Evolutionary conservation across 371 early-diverging fungal genomes (phyloP), one percentile per base, ranked within the genome.

Genomic region (Chytridiales sp.): DNA sequence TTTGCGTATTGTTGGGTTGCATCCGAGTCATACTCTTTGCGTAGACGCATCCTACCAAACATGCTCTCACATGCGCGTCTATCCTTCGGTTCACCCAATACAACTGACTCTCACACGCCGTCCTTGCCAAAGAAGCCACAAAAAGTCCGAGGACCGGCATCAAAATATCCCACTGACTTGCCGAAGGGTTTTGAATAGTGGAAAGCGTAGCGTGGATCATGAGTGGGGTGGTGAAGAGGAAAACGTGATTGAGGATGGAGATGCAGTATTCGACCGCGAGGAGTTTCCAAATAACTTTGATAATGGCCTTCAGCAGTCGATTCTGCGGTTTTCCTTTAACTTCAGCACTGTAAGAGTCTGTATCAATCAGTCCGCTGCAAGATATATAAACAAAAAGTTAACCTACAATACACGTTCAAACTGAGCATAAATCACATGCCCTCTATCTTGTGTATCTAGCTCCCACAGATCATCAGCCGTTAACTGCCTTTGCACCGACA

Each of bases 401-500:
- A 31, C 46, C 17, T 27, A 59, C 55, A 57, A 15, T 22, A 52
- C 51, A 4, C 11, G 11, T 3, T 24, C 19, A 50, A 62, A 66
- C 22, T 32, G 11, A 2, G 15, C 47, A 30, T 56, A 30, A 13
- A 74, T 41, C 15, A 15, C n/a, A 3, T 22, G 47, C 26, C 62
- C 56, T 27, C 47, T 44, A 32, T 69, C 70, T 8, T 55, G 38
- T 3, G 26, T 24, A 24, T 41, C 46, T 35, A 72, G 51, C 1
- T 65, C 43, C 47, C 61, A 68, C 36, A 72, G 64, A 47, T 89
- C 86, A 5, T 73, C 81, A 4, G 76, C 66, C 41, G 71, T 80
- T 9, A 90, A 73, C 0, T 80, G 76, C 0, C 78, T 73, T 47
- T 66, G 70, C 66, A 80, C 78, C 15, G 88, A 87, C 5, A 77